Evolutionary conservation across 192 early-diverging fungal species (phyloP).

Genomic region (Podila epigama): DNA sequence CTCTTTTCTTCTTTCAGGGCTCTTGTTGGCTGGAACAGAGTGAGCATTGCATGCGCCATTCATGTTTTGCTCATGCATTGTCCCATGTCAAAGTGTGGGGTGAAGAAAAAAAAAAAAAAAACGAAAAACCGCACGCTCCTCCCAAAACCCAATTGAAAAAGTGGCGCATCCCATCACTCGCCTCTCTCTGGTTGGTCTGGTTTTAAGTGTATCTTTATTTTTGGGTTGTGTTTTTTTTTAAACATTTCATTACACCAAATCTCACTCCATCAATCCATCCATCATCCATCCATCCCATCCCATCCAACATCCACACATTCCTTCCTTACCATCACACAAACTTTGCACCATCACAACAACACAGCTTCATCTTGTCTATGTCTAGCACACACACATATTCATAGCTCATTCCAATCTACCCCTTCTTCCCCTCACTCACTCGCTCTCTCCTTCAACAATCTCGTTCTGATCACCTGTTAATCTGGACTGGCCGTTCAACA

Average conservation of each 20-base stretch:
- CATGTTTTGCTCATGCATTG: not conserved
- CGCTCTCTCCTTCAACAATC: not conserved
- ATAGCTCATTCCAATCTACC: not conserved
- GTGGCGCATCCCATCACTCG: too few relatives aligned
- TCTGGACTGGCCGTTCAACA: not conserved
- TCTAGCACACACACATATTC: not conserved
- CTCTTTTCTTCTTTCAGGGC: too few relatives aligned
- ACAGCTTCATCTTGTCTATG: not conserved
- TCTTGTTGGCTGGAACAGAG: too few relatives aligned
- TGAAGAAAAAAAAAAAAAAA: too few relatives aligned
- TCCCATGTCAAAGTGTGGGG: not conserved
- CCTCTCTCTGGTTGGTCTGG: too few relatives aligned
- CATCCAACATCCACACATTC: not conserved
- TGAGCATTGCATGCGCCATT: not conserved
- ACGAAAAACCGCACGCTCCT: too few relatives aligned
- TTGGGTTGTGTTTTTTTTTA: too few relatives aligned
- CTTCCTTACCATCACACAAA: not conserved
- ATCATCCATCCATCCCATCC: not conserved
- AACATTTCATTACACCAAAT: too few relatives aligned
- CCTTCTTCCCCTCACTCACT: not conserved
- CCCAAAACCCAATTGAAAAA: too few relatives aligned
- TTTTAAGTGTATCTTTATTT: too few relatives aligned
- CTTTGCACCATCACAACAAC: not conserved
- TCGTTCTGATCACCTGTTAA: not conserved
- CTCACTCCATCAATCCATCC: not conserved